phyloP scores from a whole-genome alignment of 768 basidiomycete species.

The Tubosaeta brunneosetosa region DNA sequence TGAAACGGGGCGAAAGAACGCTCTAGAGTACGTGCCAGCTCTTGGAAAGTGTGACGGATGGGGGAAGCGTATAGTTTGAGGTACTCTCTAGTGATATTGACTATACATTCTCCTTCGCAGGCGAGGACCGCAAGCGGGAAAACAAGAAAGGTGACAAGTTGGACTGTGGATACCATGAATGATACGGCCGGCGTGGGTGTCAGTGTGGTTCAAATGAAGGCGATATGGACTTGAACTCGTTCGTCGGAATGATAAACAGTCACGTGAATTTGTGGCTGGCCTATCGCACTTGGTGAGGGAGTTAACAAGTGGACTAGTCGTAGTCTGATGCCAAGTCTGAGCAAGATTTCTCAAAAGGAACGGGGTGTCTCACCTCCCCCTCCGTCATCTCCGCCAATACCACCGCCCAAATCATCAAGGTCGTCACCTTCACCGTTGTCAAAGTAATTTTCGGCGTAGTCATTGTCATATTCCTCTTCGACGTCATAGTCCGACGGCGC shows the following conservation, averaged over 20 bases:
- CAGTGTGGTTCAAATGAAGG: background rate
- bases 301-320: constrained; percentile 18
- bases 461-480: constrained; percentile 88
- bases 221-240: background rate
- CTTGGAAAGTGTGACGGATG: constrained; percentile 34
- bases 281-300: background rate
- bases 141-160: constrained; percentile 23
- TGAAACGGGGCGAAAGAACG: background rate
- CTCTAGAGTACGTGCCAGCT: constrained; percentile 38
- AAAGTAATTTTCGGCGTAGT: constrained; percentile 88
- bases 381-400: constrained; percentile 59
- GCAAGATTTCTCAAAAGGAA: background rate
- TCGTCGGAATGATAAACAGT: constrained; percentile 2
- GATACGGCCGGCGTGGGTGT: constrained; percentile 8
- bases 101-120: constrained; percentile 71
- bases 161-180: constrained; percentile 19
- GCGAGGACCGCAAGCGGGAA: constrained; percentile 41
- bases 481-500: constrained; percentile 77
- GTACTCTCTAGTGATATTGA: constrained; percentile 53
- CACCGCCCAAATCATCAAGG: constrained; percentile 70
- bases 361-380: constrained; percentile 43
- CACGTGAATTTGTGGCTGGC: constrained; percentile 18
- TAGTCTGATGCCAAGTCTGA: constrained; percentile 15
- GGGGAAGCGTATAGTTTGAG: constrained; percentile 45
- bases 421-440: constrained; percentile 86